phyloP scores from a whole-genome alignment of 768 basidiomycete genomes.

The Botryobasidium botryosum region DNA sequence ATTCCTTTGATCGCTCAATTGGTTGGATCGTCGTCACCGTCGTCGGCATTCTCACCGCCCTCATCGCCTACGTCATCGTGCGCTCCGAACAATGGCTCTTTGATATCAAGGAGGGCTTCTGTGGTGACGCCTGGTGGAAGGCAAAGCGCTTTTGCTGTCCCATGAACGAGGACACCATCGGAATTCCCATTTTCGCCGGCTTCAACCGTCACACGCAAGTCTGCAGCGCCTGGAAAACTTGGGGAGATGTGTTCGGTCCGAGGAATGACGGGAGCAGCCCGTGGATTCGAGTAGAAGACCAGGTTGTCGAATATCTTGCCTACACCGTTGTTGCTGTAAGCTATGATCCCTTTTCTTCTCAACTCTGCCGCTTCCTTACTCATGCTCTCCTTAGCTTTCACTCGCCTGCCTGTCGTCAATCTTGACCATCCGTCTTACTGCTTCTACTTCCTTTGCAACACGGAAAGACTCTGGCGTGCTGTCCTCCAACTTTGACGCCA shows the following conservation, averaged over 20 bases:
- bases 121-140: slow-evolving; percentile 47
- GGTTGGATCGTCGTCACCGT: slow-evolving; percentile 85
- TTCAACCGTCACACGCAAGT: background rate
- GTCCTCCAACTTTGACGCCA: background rate
- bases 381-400: slow-evolving; percentile 31
- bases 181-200: background rate
- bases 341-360: slow-evolving; percentile 6
- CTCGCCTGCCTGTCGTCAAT: slow-evolving; percentile 57
- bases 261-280: slow-evolving; percentile 18
- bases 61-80: slow-evolving; percentile 75
- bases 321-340: slow-evolving; percentile 70
- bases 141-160: slow-evolving; percentile 76
- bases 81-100: slow-evolving; percentile 80
- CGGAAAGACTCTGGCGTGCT: slow-evolving; percentile 73
- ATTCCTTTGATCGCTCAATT: slow-evolving; percentile 55
- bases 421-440: slow-evolving; percentile 76
- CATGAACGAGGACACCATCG: background rate
- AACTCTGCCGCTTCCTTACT: background rate
- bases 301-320: slow-evolving; percentile 41
- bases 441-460: slow-evolving; percentile 75
- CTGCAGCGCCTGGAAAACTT: slow-evolving; percentile 44
- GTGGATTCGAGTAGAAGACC: slow-evolving; percentile 22
- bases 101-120: slow-evolving; percentile 86
- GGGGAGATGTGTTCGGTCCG: slow-evolving; percentile 42
- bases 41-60: slow-evolving; percentile 71